phyloP scores from a whole-genome alignment of 2,329 filamentous ascomycete species.

The Colletotrichum filicis region DNA sequence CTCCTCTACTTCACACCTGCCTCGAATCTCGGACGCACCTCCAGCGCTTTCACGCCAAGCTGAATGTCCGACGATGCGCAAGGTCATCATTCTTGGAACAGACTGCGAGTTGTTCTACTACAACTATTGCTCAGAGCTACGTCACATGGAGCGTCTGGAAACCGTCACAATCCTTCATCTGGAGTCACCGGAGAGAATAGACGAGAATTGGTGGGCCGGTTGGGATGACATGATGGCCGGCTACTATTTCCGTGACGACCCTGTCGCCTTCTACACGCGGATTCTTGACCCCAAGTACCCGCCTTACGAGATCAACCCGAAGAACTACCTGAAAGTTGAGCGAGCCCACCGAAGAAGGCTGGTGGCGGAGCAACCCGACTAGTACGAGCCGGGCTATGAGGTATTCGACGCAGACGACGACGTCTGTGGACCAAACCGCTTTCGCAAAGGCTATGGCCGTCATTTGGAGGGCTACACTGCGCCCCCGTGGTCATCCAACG shows the following conservation, averaged over 20 bases:
- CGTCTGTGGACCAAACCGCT: not conserved
- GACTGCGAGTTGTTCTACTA: not conserved
- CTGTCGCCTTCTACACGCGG: not conserved
- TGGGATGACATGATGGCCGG: conserved; percentile 5
- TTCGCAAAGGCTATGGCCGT: conserved; percentile 1
- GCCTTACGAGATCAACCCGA: conserved; percentile 12
- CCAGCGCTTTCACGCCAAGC: not conserved
- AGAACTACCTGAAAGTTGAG: not conserved
- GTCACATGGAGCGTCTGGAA: not conserved
- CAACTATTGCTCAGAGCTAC: not conserved
- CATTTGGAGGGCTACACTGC: not conserved
- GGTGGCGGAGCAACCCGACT: not conserved
- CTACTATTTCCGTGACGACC: conserved; percentile 6
- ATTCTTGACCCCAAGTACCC: not conserved
- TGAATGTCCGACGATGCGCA: not conserved
- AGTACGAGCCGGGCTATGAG: not conserved
- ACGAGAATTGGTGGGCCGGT: not conserved
- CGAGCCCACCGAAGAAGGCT: not conserved
- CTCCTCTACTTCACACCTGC: not conserved
- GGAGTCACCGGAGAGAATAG: not conserved
- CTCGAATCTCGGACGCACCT: not conserved
- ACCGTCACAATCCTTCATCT: not conserved
- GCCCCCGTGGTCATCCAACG: too few relatives aligned
- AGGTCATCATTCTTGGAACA: conserved; percentile 6
- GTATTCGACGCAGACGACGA: not conserved